phyloP scores from a whole-genome alignment of 169 alveolate genomes.

The Prorocentrum cordatum region DNA sequence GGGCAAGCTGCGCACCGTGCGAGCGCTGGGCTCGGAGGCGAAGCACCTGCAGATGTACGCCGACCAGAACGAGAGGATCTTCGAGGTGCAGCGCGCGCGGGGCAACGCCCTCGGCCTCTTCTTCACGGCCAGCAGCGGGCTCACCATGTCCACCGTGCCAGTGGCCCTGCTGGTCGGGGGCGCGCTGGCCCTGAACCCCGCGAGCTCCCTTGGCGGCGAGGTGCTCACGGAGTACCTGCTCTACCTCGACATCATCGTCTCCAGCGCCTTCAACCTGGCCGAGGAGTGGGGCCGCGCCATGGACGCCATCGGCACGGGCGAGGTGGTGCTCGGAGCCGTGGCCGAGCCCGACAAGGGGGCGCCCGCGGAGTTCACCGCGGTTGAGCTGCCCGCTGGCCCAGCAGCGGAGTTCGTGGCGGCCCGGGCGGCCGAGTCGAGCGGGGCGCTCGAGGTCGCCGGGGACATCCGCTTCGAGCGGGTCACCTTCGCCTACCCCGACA shows the following conservation, averaged over 20 bases:
- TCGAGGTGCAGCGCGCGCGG: neutral
- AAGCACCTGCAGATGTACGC: neutral
- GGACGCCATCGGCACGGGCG: constrained; percentile 36
- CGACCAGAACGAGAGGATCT: neutral
- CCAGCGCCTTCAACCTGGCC: neutral
- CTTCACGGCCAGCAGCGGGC: neutral
- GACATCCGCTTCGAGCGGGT: constrained; percentile 29
- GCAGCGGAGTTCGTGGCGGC: no score
- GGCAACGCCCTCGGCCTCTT: constrained; percentile 36
- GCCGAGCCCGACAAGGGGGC: neutral
- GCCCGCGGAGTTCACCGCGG: no score
- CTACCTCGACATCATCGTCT: constrained; percentile 31
- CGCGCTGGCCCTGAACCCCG: neutral
- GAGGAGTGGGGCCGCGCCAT: constrained; percentile 45
- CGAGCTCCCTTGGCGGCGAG: neutral
- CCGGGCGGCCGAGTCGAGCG: no score
- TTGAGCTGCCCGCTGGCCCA: no score
- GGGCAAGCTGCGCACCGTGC: constrained; percentile 13
- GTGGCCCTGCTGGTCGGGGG: neutral
- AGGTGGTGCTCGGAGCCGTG: neutral
- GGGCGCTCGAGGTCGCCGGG: neutral
- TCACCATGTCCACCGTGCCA: neutral
- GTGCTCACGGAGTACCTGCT: constrained; percentile 20
- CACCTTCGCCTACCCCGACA: constrained; percentile 28
- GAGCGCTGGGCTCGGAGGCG: constrained; percentile 38